phyloP scores from a whole-genome alignment of 345 rosid genomes.

The Noccaea bulbosa region DNA sequence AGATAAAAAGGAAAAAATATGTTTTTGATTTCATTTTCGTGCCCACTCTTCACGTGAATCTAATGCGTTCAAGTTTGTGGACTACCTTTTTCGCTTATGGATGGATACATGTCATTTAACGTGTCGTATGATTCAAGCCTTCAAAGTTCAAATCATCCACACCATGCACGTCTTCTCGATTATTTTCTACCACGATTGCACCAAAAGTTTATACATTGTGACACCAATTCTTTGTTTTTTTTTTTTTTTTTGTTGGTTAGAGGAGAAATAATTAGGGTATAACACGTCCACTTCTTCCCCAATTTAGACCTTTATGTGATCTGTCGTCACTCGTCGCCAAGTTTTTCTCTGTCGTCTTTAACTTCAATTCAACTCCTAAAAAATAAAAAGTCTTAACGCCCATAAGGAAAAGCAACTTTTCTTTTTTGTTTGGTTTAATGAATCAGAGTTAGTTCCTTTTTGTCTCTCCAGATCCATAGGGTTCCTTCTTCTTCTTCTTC shows the following conservation, averaged over 20 bases:
- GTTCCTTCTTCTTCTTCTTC: neutral
- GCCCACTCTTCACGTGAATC: conserved; percentile 42
- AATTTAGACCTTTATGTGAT: conserved; percentile 32
- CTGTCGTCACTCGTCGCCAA: conserved; percentile 35
- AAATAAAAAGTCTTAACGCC: conserved; percentile 21
- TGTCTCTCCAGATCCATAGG: conserved; percentile 37
- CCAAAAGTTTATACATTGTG: neutral
- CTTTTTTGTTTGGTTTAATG: conserved; percentile 6
- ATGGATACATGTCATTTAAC: conserved; percentile 26
- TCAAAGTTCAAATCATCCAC: conserved; percentile 22
- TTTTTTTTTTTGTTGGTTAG: neutral
- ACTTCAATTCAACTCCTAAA: conserved; percentile 8
- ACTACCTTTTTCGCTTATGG: conserved; percentile 9
- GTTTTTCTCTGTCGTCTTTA: conserved; percentile 15
- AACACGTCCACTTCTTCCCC: conserved; percentile 35
- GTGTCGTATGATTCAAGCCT: conserved; percentile 44
- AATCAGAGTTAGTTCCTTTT: conserved; percentile 26
- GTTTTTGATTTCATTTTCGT: conserved; percentile 20
- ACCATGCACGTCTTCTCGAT: conserved; percentile 41
- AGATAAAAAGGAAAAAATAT: neutral
- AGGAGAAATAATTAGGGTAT: neutral
- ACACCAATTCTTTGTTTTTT: neutral
- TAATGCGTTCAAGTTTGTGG: conserved; percentile 45
- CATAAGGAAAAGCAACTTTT: conserved; percentile 18
- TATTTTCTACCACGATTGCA: conserved; percentile 19